These are phyloP conservation scores for Coccomyxa subellipsoidea DNA, from an alignment of 163 green algal genomes.

Conservation along the genomic window DNA sequence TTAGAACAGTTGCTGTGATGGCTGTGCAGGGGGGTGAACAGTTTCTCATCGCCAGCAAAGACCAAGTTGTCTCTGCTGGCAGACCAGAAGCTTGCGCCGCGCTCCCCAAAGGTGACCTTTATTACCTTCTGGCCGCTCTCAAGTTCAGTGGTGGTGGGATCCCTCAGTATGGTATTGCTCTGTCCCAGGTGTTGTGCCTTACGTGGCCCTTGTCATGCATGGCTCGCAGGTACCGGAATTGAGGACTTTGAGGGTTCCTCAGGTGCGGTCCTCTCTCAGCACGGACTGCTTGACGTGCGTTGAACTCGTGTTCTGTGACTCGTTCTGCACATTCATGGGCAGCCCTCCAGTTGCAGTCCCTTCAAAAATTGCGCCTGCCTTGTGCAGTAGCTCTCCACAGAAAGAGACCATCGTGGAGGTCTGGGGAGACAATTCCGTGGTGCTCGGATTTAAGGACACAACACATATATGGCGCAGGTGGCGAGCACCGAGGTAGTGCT, in stretches of 20 bases:
- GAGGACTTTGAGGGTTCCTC: background rate
- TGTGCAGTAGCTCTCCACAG: too few relatives aligned
- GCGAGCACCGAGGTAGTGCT: slow-evolving; percentile 52
- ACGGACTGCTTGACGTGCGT: too few relatives aligned
- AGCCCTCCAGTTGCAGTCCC: too few relatives aligned
- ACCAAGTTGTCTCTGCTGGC: slow-evolving; percentile 7
- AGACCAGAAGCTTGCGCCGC: slow-evolving; percentile 28
- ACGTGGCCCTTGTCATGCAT: background rate
- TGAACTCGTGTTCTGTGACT: too few relatives aligned
- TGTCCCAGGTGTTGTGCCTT: background rate
- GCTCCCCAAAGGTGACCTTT: slow-evolving; percentile 44
- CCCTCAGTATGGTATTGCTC: too few relatives aligned
- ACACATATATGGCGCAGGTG: slow-evolving; percentile 30
- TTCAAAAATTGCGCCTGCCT: too few relatives aligned
- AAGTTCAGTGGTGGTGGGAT: too few relatives aligned
- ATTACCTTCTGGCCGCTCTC: background rate
- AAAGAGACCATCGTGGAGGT: too few relatives aligned
- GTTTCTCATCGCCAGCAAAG: background rate
- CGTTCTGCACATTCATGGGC: too few relatives aligned
- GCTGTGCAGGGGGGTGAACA: background rate
- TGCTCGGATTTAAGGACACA: too few relatives aligned
- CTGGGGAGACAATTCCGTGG: too few relatives aligned
- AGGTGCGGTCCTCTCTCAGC: background rate
- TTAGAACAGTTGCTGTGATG: background rate
- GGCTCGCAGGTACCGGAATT: background rate